Percentiles rank a stretch among this genome's conserved stretches.
phyloP scores from a whole-genome alignment of 2,329 filamentous ascomycete species.

The Colletotrichum nymphaeae region DNA sequence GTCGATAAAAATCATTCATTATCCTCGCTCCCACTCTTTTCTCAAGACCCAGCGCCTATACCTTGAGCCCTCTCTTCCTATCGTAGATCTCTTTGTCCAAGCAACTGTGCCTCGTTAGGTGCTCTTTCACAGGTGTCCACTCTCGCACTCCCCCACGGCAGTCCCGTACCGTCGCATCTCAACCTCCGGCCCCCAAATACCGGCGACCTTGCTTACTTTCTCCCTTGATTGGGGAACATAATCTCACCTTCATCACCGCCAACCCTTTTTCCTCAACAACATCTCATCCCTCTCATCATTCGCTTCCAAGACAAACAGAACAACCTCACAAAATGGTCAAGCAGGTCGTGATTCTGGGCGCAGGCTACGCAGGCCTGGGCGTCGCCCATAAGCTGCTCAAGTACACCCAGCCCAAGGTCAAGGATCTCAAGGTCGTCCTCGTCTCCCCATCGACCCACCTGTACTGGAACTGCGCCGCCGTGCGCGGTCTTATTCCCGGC shows the following conservation, averaged over 20 bases:
- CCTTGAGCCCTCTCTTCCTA: neutral
- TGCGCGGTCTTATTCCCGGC: slow-evolving; percentile 59
- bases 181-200: neutral
- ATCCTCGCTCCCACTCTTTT: neutral
- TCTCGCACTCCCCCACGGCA: slow-evolving; percentile 33
- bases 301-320: neutral
- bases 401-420: slow-evolving; percentile 46
- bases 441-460: slow-evolving; percentile 60
- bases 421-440: slow-evolving; percentile 56
- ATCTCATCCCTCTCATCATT: neutral
- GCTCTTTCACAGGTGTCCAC: neutral
- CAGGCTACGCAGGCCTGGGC: slow-evolving; percentile 57
- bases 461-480: slow-evolving; percentile 61
- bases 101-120: slow-evolving; percentile 1
- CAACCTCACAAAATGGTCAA: slow-evolving; percentile 19
- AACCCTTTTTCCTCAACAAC: neutral
- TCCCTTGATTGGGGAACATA: neutral
- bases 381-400: slow-evolving; percentile 63
- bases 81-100: neutral
- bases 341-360: slow-evolving; percentile 62
- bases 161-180: slow-evolving; percentile 8
- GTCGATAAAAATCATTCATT: slow-evolving; percentile 20
- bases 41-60: neutral
- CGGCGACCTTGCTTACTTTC: neutral
- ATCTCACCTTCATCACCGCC: neutral